Evolutionary conservation across 106 monocot species (phyloP).

Genomic region (Dendrobium chrysotoxum): DNA sequence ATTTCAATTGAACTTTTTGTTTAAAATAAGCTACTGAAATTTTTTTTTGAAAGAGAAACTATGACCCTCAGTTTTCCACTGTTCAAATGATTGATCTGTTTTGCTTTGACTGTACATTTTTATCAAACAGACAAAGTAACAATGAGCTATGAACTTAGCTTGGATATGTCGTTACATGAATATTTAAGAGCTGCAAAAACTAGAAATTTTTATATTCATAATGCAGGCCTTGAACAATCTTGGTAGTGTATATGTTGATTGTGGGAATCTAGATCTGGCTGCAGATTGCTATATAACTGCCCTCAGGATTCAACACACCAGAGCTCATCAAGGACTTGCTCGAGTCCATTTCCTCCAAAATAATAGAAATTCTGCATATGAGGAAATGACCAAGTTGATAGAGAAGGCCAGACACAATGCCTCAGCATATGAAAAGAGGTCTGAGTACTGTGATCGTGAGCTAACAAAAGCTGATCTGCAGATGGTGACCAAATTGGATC

Average conservation of each 20-base stretch:
- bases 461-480: slow-evolving; percentile 76
- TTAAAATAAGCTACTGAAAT: no score
- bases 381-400: slow-evolving; percentile 92
- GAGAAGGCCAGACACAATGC: slow-evolving; percentile 89
- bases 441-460: slow-evolving; percentile 88
- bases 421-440: slow-evolving; percentile 96
- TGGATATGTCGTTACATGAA: neutral
- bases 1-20: no score
- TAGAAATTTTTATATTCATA: neutral
- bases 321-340: slow-evolving; percentile 96
- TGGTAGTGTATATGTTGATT: slow-evolving; percentile 96
- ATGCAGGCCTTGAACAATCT: slow-evolving; percentile 95
- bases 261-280: slow-evolving; percentile 80
- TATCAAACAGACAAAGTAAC: no score
- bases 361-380: slow-evolving; percentile 67
- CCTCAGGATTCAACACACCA: slow-evolving; percentile 87
- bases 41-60: no score
- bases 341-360: slow-evolving; percentile 89
- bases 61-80: no score
- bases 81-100: no score
- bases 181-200: neutral
- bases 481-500: slow-evolving; percentile 89
- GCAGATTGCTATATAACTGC: slow-evolving; percentile 91
- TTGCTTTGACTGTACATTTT: no score
- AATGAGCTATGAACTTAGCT: no score